Evolutionary conservation across 305 asterid genomes (phyloP).

Genomic region (Caryopteris hybrid): DNA sequence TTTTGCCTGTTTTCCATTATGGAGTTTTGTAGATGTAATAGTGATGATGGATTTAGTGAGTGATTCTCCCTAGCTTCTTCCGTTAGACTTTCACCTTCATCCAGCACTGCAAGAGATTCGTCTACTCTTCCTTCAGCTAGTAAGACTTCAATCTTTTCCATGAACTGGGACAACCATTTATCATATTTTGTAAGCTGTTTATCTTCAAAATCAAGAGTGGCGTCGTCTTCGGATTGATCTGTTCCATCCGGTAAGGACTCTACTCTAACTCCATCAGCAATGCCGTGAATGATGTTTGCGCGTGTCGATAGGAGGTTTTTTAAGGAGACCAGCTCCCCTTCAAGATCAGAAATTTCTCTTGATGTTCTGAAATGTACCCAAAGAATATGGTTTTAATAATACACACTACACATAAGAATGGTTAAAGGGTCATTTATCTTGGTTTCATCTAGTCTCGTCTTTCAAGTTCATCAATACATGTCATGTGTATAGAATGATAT

Average conservation of each 20-base stretch:
- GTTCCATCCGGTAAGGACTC: constrained; percentile 48
- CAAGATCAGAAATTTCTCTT: constrained; percentile 85
- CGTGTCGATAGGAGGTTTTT: constrained; percentile 68
- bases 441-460: too few species aligned
- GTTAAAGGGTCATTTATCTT: too few species aligned
- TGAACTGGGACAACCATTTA: constrained; percentile 51
- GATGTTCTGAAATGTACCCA: constrained; percentile 58
- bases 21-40: constrained; percentile 36
- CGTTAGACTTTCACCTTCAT: constrained; percentile 58
- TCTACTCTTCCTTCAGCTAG: constrained; percentile 76
- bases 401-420: neutral
- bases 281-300: constrained; percentile 59
- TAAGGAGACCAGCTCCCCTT: constrained; percentile 84
- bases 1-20: constrained; percentile 64
- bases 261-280: constrained; percentile 72
- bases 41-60: constrained; percentile 35
- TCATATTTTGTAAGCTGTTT: constrained; percentile 47
- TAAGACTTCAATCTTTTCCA: constrained; percentile 64
- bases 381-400: neutral
- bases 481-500: too few species aligned
- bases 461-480: too few species aligned
- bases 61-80: constrained; percentile 30
- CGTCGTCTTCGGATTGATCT: constrained; percentile 35
- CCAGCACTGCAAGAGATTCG: constrained; percentile 62
- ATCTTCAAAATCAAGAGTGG: constrained; percentile 24